A percentile compares a stretch with the other conserved stretches of the same genome.
Conservation (phyloP, 805 yeast species). For the Candida railenensis region DNA sequence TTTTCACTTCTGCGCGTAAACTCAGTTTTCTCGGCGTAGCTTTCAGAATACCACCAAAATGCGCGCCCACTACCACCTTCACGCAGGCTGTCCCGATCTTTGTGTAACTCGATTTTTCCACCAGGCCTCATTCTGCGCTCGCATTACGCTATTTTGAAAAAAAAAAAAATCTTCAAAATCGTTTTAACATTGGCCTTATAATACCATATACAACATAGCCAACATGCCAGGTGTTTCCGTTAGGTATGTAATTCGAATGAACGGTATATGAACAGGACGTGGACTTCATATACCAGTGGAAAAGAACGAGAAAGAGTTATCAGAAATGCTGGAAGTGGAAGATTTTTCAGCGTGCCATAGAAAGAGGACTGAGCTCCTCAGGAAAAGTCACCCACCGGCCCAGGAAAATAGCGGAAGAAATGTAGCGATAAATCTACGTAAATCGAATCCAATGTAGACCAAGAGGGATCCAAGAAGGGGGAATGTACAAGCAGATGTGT, state of each 20-base stretch:
- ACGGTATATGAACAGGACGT: not conserved
- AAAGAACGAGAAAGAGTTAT: no score
- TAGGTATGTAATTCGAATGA: conserved; percentile 62
- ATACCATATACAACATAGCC: conserved; percentile 23
- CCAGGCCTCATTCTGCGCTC: conserved; percentile 1
- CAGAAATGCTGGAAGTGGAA: no score
- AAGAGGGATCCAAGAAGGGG: not conserved
- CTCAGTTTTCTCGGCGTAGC: not conserved
- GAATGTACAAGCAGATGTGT: no score
- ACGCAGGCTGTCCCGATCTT: not conserved
- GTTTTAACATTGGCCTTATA: not conserved
- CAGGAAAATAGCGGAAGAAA: not conserved
- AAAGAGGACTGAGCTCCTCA: no score
- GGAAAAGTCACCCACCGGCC: no score
- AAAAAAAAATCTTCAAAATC: conserved; percentile 4
- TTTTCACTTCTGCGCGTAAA: not conserved
- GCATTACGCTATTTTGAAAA: not conserved
- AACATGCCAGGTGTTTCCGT: conserved; percentile 98
- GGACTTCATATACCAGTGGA: no score
- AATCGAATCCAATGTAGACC: not conserved
- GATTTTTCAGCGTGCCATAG: no score
- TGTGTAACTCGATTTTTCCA: conserved; percentile 3
- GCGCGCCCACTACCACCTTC: not conserved
- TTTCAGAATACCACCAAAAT: not conserved
- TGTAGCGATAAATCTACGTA: not conserved